Evolutionary conservation across 176 grass and related monocot species (phyloP).

Genomic region (Oryza meyeriana): DNA sequence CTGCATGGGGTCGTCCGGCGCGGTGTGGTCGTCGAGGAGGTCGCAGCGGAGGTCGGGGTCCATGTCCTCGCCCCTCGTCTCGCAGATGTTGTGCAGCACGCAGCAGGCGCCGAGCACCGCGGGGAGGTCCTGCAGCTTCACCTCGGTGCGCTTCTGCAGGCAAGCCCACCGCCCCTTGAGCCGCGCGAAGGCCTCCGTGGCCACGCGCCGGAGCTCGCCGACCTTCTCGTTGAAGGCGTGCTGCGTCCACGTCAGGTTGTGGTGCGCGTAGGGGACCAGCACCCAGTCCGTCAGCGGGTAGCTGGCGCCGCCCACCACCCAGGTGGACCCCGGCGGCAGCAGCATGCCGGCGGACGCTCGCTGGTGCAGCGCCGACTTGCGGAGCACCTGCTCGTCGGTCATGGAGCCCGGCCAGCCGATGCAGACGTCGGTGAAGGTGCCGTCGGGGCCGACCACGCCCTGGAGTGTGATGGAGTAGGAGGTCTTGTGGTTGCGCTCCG

Average conservation of each 20-base stretch:
- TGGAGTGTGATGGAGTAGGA: constrained; percentile 71
- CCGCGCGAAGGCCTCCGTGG: constrained; percentile 41
- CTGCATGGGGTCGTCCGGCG: constrained; percentile 33
- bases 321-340: constrained; percentile 6
- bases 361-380: constrained; percentile 56
- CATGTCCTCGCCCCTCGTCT: constrained; percentile 42
- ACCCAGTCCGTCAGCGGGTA: constrained; percentile 62
- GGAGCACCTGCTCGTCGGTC: constrained; percentile 59
- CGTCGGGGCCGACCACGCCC: constrained; percentile 61
- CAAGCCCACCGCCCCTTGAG: constrained; percentile 59
- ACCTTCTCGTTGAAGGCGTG: constrained; percentile 80
- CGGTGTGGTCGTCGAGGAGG: constrained; percentile 35
- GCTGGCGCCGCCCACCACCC: constrained; percentile 53
- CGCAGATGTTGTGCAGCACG: constrained; percentile 73
- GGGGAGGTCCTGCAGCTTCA: constrained; percentile 70
- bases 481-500: constrained; percentile 58
- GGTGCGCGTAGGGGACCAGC: constrained; percentile 55
- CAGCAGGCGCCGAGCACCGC: constrained; percentile 67
- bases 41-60: constrained; percentile 29
- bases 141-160: constrained; percentile 68
- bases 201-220: constrained; percentile 35
- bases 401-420: constrained; percentile 68
- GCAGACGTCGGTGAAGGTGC: constrained; percentile 62
- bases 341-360: constrained; percentile 55
- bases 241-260: constrained; percentile 69